A percentile compares a stretch with the other conserved stretches of the same genome.
phyloP scores from a whole-genome alignment of 176 grass and related monocot species.

The Rhipidocladum racemiflorum region DNA sequence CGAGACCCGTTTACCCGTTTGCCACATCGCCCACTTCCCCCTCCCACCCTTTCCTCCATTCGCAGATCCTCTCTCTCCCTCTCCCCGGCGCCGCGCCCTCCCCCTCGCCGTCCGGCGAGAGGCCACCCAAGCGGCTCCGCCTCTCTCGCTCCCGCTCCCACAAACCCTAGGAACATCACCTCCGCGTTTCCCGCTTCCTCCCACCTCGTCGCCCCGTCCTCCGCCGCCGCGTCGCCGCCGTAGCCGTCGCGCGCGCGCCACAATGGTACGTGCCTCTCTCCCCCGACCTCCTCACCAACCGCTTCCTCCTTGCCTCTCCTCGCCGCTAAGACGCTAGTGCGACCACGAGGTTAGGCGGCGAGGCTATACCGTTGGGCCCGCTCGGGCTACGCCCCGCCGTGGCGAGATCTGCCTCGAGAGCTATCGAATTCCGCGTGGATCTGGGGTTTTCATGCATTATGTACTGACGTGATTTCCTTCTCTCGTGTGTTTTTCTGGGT shows the following conservation, averaged over 20 bases:
- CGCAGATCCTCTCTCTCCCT: conserved; percentile 9
- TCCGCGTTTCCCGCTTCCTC: background rate
- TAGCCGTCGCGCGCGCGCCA: conserved; percentile 15
- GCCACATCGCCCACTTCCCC: background rate
- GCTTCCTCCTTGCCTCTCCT: background rate
- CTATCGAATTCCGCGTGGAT: conserved; percentile 39
- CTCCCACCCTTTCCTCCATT: background rate
- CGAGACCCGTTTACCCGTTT: conserved; percentile 26
- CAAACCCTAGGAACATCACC: background rate
- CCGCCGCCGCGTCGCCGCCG: background rate
- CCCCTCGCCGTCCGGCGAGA: conserved; percentile 17
- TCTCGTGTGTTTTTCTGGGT: background rate
- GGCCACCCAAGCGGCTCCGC: conserved; percentile 10
- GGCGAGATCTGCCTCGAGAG: conserved; percentile 41
- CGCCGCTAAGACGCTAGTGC: background rate
- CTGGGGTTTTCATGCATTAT: conserved; percentile 16
- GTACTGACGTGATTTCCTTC: conserved; percentile 33
- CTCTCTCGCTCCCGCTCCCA: background rate
- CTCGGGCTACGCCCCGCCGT: background rate
- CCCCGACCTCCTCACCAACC: background rate
- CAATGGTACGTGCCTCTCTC: conserved; percentile 35
- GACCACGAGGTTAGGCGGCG: conserved; percentile 19
- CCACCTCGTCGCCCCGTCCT: background rate
- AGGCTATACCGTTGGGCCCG: background rate
- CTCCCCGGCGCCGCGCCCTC: conserved; percentile 3